Evolutionary conservation across 306 rosid species (phyloP), one percentile per base, ranked within the genome.

Genomic region (Corylus avellana): DNA sequence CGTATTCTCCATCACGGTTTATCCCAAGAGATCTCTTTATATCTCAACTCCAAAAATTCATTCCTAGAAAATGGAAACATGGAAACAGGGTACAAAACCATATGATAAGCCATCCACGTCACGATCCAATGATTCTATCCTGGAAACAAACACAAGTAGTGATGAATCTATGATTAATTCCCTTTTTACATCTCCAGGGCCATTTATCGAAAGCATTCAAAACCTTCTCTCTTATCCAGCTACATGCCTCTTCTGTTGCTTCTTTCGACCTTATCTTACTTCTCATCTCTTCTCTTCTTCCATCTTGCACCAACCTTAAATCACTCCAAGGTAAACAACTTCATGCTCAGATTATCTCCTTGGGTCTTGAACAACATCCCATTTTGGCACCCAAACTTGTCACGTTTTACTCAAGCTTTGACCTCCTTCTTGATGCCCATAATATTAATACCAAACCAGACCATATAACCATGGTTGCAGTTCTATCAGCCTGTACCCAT

Each of bases 401-500:
- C 83, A 77, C 58, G 12, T 89, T 95, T 53, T 91, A 95, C 75
- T 73, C 89, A 0, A 90, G 73, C 74, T 77, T 88, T 78, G 53
- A 81, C 68, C 84, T 84, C 70, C 79, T 88, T 49, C 74, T 2
- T 47, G 96, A 92, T 56, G 98, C 98, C 49, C 89, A 54, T 32
- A 39, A 53, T 79, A 81, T 89, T 54, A 44, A 83, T 54, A 90
- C 93, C 78, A 83, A 88, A 82, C 98, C 97, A 1, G 98, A 95
- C 82, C 90, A 89, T 50, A 83, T 95, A 75, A 88, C 98, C 32
- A 87, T 92, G 97, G 88, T 95, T 58, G 94, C 94, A 8, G 86
- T 92, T 75, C 81, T 95, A 68, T 79, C 97, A 2, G 97, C 98
- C 50, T 92, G 98, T 70, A 95, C 98, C 79, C 98, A 95, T 81